These are phyloP conservation scores for Diaporthe eres DNA, from an alignment of 2,329 filamentous ascomycete species.

Conservation along the genomic window DNA sequence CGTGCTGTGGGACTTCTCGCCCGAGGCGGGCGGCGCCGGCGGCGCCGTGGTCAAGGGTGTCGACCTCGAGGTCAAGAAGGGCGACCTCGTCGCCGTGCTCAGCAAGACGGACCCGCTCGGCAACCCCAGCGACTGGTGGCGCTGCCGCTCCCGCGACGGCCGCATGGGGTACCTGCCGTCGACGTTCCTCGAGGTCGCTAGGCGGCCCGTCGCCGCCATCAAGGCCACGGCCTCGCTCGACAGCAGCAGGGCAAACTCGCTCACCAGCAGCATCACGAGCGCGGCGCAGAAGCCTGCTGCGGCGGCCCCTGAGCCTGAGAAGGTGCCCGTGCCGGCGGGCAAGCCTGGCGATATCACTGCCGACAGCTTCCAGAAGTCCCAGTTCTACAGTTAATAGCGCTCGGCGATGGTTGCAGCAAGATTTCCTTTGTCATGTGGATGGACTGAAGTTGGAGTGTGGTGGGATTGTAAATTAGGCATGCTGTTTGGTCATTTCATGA, in stretches of 20 bases:
- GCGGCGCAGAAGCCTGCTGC: slow-evolving; percentile 40
- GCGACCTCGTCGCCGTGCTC: slow-evolving; percentile 93
- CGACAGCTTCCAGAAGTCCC: slow-evolving; percentile 70
- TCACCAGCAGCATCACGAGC: slow-evolving; percentile 59
- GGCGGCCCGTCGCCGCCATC: slow-evolving; percentile 68
- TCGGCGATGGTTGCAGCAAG: not conserved
- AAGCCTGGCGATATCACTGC: slow-evolving; percentile 68
- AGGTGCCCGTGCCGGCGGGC: slow-evolving; percentile 50
- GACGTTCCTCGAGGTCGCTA: slow-evolving; percentile 86
- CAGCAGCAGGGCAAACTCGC: slow-evolving; percentile 62
- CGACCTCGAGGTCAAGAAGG: slow-evolving; percentile 93
- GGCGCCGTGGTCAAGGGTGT: slow-evolving; percentile 75
- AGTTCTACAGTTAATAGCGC: slow-evolving; percentile 66
- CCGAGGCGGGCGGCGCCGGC: slow-evolving; percentile 71
- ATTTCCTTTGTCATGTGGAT: not conserved
- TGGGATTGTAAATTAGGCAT: not conserved
- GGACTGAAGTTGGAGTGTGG: not conserved
- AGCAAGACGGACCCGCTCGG: slow-evolving; percentile 94
- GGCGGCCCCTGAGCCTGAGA: slow-evolving; percentile 50
- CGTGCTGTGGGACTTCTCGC: slow-evolving; percentile 93
- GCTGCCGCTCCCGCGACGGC: slow-evolving; percentile 90
- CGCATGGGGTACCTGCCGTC: slow-evolving; percentile 92
- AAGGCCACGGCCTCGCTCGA: slow-evolving; percentile 63
- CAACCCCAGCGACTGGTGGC: slow-evolving; percentile 97
- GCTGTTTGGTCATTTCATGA: not conserved